phyloP scores from a whole-genome alignment of 164 flowering plant genomes.

The Vitis rotundifolia region DNA sequence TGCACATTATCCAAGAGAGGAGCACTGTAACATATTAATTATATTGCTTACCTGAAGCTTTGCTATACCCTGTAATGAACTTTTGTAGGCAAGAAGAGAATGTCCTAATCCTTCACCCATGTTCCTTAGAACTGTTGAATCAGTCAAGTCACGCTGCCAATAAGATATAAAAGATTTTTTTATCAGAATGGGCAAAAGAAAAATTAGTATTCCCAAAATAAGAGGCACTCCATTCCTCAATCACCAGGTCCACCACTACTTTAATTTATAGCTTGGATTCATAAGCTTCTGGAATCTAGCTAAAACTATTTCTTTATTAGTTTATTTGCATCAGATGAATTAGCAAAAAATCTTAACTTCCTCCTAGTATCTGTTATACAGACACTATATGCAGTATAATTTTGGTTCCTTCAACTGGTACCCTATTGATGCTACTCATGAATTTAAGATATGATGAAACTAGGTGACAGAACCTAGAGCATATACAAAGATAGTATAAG shows the following conservation, averaged over 20 bases:
- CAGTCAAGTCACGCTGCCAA: conserved; percentile 93
- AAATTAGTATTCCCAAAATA: not conserved
- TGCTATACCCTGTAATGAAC: conserved; percentile 76
- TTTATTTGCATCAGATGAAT: too few species aligned
- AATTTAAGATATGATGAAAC: not conserved
- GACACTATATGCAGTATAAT: not conserved
- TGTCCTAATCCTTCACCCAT: conserved; percentile 90
- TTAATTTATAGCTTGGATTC: not conserved
- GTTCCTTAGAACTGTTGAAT: conserved; percentile 94
- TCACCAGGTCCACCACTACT: not conserved
- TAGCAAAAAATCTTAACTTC: too few species aligned
- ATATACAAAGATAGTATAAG: not conserved
- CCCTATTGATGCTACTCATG: not conserved
- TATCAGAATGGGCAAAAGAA: not conserved
- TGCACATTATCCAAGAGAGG: too few species aligned
- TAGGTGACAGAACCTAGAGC: not conserved
- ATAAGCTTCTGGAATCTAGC: not conserved
- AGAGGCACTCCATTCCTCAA: not conserved
- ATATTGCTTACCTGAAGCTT: conserved; percentile 78
- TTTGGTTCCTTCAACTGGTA: not conserved
- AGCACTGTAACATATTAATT: not conserved
- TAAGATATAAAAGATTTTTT: not conserved
- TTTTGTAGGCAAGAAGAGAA: conserved; percentile 89
- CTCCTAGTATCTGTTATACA: too few species aligned
- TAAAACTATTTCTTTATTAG: not conserved